Evolutionary conservation across 1,284 basidiomycete species (phyloP).

Genomic region (Boletus semigastroideus): DNA sequence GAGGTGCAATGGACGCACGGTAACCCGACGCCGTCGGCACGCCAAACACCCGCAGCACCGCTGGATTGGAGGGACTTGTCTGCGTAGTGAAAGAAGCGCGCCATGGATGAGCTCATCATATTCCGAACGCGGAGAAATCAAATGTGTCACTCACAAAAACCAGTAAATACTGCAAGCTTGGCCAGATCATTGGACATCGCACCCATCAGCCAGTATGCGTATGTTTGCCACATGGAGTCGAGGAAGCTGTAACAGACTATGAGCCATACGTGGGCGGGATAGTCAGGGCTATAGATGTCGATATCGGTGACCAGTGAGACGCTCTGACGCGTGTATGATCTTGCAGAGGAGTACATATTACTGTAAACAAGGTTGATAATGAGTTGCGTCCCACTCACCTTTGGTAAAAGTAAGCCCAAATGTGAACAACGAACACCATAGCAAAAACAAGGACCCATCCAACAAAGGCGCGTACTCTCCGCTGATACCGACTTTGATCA

Average conservation of each 20-base stretch:
- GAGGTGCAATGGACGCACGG: too few species aligned
- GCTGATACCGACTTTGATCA: slow-evolving; percentile 41
- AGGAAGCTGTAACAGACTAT: slow-evolving; percentile 43
- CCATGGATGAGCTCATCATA: too few species aligned
- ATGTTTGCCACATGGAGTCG: slow-evolving; percentile 47
- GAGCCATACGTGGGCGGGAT: slow-evolving; percentile 37
- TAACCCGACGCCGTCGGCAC: slow-evolving; percentile 32
- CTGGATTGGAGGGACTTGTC: slow-evolving; percentile 40
- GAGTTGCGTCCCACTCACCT: slow-evolving; percentile 31
- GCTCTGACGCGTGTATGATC: slow-evolving; percentile 27
- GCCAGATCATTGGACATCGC: slow-evolving; percentile 41
- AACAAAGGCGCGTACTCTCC: slow-evolving; percentile 48
- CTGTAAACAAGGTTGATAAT: background rate
- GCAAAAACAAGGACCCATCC: slow-evolving; percentile 46
- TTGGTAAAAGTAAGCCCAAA: slow-evolving; percentile 55
- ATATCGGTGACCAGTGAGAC: slow-evolving; percentile 10
- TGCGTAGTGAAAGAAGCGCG: slow-evolving; percentile 7
- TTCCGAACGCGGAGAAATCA: too few species aligned
- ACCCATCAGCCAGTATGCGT: slow-evolving; percentile 43
- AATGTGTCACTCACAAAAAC: slow-evolving; percentile 36
- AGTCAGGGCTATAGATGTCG: slow-evolving; percentile 32
- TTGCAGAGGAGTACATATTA: background rate
- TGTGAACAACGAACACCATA: slow-evolving; percentile 34
- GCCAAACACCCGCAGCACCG: slow-evolving; percentile 39
- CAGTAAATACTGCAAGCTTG: slow-evolving; percentile 42